Evolutionary conservation across 345 rosid genomes (phyloP).

Genomic region (Turritis glabra): DNA sequence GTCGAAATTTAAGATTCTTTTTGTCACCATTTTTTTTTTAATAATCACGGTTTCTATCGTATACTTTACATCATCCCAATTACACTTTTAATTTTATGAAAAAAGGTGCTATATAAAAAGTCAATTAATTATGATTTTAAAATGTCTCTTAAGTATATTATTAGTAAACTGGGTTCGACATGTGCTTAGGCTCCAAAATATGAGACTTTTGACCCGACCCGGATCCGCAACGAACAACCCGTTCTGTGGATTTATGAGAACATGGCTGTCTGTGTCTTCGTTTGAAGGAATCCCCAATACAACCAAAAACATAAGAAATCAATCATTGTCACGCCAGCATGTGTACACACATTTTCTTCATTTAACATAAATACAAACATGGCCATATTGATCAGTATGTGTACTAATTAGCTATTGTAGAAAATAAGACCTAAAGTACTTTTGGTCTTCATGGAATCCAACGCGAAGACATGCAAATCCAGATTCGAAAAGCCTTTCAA

Average conservation of each 20-base stretch:
- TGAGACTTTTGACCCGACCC: background rate
- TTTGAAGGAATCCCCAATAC: background rate
- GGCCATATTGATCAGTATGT: background rate
- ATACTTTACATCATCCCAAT: no score
- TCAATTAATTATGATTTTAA: background rate
- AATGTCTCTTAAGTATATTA: background rate
- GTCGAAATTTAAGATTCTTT: no score
- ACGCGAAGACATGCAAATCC: constrained; percentile 28
- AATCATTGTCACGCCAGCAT: background rate
- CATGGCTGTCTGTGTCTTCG: background rate
- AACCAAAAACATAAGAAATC: constrained; percentile 3
- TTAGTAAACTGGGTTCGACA: background rate
- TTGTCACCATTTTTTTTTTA: no score
- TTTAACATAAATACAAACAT: background rate
- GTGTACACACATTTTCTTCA: background rate
- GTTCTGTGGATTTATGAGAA: background rate
- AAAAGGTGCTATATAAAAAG: no score
- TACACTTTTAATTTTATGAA: no score
- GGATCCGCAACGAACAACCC: background rate
- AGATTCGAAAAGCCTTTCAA: constrained; percentile 28
- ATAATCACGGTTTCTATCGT: no score
- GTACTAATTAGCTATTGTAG: constrained; percentile 18
- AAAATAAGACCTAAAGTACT: constrained; percentile 33
- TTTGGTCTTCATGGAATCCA: constrained; percentile 37
- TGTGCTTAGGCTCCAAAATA: background rate